A percentile compares a stretch with the other conserved stretches of the same genome.
Evolutionary conservation across 306 rosid genomes (phyloP).

Genomic region (Sechiopsis laciniata): DNA sequence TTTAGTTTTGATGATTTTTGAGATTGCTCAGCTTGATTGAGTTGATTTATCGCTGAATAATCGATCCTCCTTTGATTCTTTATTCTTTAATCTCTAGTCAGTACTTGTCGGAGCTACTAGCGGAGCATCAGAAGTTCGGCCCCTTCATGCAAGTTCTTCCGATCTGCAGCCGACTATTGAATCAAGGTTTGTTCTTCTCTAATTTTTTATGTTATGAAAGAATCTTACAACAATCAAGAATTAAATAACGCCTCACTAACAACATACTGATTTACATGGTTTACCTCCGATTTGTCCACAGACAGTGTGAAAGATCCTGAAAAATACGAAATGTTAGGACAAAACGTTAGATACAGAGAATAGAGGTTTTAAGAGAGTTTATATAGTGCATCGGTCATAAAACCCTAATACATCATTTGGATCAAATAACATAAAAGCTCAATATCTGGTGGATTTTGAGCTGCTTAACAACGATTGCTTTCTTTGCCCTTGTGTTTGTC

Average conservation of each 20-base stretch:
- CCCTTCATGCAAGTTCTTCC: constrained; percentile 90
- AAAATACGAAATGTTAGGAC: no score
- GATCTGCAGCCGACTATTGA: constrained; percentile 75
- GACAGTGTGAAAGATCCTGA: no score
- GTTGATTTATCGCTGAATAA: background rate
- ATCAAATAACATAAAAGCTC: no score
- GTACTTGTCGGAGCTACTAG: constrained; percentile 81
- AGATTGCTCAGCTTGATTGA: background rate
- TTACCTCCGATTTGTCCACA: no score
- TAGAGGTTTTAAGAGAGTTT: no score
- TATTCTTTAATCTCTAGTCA: constrained; percentile 44
- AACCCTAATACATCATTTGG: no score
- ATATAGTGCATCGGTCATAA: no score
- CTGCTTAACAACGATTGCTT: background rate
- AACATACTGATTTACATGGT: no score
- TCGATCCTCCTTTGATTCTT: constrained; percentile 28
- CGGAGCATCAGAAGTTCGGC: constrained; percentile 90
- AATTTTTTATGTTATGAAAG: background rate
- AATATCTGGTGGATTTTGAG: background rate
- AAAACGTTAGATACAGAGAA: no score
- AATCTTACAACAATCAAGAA: no score
- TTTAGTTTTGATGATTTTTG: background rate
- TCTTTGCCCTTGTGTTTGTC: background rate
- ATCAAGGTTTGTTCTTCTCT: constrained; percentile 59
- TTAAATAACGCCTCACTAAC: no score